Evolutionary conservation across 441 rosid species (phyloP).

Genomic region (Brassica balearica): DNA sequence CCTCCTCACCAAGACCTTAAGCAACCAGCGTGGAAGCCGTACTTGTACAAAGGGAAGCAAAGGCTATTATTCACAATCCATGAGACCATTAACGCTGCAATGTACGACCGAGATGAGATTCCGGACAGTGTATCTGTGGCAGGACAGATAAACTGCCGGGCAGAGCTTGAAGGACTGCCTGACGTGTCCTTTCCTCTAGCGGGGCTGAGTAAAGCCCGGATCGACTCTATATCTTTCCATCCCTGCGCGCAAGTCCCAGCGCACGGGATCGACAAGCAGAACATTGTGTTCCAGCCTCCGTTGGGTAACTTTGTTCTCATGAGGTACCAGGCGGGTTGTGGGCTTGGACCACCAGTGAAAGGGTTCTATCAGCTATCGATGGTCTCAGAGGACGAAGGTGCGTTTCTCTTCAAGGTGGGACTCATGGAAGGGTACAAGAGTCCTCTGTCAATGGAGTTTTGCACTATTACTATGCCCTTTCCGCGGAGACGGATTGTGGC

Average conservation of each 20-base stretch:
- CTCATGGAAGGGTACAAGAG: conserved; percentile 91
- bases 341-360: conserved; percentile 81
- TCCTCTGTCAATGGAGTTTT: conserved; percentile 87
- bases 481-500: conserved; percentile 79
- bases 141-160: conserved; percentile 92
- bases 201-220: conserved; percentile 65
- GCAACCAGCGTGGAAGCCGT: conserved; percentile 97
- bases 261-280: conserved; percentile 74
- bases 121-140: conserved; percentile 80
- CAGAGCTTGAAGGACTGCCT: conserved; percentile 93
- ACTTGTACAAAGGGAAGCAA: conserved; percentile 89
- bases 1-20: conserved; percentile 78
- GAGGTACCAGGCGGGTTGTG: conserved; percentile 79
- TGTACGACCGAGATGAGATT: conserved; percentile 93
- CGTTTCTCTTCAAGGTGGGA: conserved; percentile 82
- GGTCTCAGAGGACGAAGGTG: conserved; percentile 98
- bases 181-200: conserved; percentile 88
- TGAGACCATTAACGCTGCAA: conserved; percentile 78
- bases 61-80: conserved; percentile 78
- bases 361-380: conserved; percentile 96
- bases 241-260: conserved; percentile 95
- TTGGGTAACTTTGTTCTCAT: conserved; percentile 86
- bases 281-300: conserved; percentile 88
- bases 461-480: conserved; percentile 94
- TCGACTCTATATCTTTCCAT: conserved; percentile 87